A percentile compares a stretch with the other conserved stretches of the same genome.
Evolutionary conservation across 2,329 filamentous ascomycete genomes (phyloP).

Genomic region (Scedosporium minutisporum): DNA sequence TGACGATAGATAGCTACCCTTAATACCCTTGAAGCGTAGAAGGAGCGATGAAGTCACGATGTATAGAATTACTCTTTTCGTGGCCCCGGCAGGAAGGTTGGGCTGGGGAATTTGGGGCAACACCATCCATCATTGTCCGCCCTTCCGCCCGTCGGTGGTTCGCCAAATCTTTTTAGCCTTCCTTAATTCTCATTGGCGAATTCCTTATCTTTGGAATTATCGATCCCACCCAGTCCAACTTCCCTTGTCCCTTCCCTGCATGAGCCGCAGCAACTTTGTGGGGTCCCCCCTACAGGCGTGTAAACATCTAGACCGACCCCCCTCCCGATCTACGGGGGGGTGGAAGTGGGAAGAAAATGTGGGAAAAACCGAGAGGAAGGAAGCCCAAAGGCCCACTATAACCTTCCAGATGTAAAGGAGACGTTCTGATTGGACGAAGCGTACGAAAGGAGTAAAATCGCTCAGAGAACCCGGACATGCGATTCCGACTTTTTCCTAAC

Average conservation of each 20-base stretch:
- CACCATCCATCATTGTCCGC: not conserved
- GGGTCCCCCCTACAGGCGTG: not conserved
- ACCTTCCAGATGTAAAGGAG: not conserved
- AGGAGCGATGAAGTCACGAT: not conserved
- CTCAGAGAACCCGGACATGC: not conserved
- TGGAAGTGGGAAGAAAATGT: not conserved
- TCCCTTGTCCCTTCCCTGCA: not conserved
- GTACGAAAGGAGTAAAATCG: not conserved
- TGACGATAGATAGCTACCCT: too few species aligned
- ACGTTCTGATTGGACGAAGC: not conserved
- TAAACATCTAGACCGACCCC: not conserved
- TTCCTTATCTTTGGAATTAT: not conserved
- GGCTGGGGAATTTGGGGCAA: not conserved
- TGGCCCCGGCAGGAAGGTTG: not conserved
- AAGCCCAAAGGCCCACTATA: not conserved
- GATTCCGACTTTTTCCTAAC: not conserved
- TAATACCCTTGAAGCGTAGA: not conserved
- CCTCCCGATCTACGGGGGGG: not conserved
- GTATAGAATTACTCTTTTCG: not conserved
- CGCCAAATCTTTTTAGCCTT: not conserved
- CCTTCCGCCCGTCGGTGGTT: not conserved
- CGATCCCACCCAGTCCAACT: not conserved
- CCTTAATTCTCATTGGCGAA: not conserved
- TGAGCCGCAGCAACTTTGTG: constrained; percentile 1
- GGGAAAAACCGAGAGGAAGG: not conserved